phyloP scores from a whole-genome alignment of 371 early-diverging fungal genomes.

The Umbelopsis sp. region DNA sequence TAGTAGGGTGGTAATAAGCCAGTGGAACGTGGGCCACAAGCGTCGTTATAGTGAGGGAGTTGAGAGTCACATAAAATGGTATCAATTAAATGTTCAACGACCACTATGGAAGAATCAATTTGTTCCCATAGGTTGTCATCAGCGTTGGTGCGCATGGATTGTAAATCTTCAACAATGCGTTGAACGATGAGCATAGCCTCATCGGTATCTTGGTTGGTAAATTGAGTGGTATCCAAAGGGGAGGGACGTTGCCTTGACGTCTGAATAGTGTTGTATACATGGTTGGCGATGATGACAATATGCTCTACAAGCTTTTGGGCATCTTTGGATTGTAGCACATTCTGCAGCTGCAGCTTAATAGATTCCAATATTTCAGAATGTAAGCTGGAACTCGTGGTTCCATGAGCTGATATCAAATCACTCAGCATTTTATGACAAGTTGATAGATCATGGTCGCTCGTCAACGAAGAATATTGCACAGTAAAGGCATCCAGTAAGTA shows the following conservation, averaged over 20 bases:
- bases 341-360: neutral
- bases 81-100: conserved; percentile 5
- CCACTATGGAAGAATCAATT: neutral
- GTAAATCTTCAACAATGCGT: neutral
- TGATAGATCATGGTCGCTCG: neutral
- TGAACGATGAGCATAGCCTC: conserved; percentile 6
- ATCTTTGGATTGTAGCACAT: neutral
- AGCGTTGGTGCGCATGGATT: neutral
- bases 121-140: neutral
- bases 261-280: neutral
- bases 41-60: conserved; percentile 2
- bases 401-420: conserved; percentile 4
- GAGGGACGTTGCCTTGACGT: neutral
- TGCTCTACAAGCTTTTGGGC: neutral
- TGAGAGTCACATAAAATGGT: conserved; percentile 12
- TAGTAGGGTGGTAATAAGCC: neutral
- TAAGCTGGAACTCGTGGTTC: neutral
- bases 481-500: conserved; percentile 5
- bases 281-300: neutral
- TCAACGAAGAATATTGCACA: neutral
- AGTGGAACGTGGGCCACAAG: neutral
- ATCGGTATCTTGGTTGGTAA: conserved; percentile 14
- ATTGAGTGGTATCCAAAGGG: neutral
- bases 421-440: conserved; percentile 11
- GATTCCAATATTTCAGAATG: conserved; percentile 2